These are phyloP conservation scores for Corinectria fuckeliana DNA, from an alignment of 2,329 filamentous ascomycete genomes.

Conservation along the genomic window DNA sequence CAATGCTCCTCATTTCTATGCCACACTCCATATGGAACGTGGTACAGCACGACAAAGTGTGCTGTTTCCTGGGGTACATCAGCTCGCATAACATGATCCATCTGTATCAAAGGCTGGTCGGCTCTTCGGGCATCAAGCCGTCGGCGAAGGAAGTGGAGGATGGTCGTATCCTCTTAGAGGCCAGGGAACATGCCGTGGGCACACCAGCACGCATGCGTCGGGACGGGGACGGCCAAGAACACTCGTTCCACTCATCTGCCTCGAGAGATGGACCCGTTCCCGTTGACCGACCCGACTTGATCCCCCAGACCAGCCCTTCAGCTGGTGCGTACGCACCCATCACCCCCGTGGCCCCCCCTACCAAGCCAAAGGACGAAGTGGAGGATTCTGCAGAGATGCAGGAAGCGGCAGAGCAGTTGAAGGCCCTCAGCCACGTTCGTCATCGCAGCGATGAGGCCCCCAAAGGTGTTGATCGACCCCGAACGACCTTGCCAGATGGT, in stretches of 20 bases:
- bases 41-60: slow-evolving; percentile 71
- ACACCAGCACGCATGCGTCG: slow-evolving; percentile 39
- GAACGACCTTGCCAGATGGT: slow-evolving; percentile 50
- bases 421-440: slow-evolving; percentile 68
- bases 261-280: slow-evolving; percentile 33
- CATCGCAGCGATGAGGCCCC: slow-evolving; percentile 57
- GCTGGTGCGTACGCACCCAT: slow-evolving; percentile 29
- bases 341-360: slow-evolving; percentile 22
- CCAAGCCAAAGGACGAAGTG: slow-evolving; percentile 45
- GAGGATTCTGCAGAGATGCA: slow-evolving; percentile 75
- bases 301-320: slow-evolving; percentile 40
- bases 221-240: slow-evolving; percentile 39
- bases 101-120: slow-evolving; percentile 65
- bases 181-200: slow-evolving; percentile 53
- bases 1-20: slow-evolving; percentile 71
- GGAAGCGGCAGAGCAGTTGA: slow-evolving; percentile 70
- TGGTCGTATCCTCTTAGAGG: slow-evolving; percentile 62
- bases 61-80: slow-evolving; percentile 69
- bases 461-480: slow-evolving; percentile 38
- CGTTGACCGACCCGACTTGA: slow-evolving; percentile 34
- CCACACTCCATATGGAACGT: slow-evolving; percentile 68
- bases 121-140: slow-evolving; percentile 50
- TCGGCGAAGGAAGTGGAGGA: slow-evolving; percentile 63
- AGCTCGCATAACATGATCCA: slow-evolving; percentile 72
- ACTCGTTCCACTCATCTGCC: slow-evolving; percentile 31